Conservation (phyloP, 2,329 filamentous ascomycete genomes). For the Diplodia scrobiculata region DNA sequence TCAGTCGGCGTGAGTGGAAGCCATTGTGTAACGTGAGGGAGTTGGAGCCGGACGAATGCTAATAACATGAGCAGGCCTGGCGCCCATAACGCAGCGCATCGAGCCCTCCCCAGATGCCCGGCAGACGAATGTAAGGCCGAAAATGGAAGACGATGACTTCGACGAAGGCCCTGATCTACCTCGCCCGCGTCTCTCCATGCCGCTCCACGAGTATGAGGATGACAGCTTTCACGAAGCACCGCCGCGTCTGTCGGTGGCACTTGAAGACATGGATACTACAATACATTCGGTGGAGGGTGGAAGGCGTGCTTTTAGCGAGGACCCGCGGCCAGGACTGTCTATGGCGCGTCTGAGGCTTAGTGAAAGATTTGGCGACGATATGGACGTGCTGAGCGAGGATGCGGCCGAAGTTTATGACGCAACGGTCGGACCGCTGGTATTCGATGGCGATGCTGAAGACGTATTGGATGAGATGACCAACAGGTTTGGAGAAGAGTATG, state of each 20-base stretch:
- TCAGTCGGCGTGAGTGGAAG: constrained; percentile 53
- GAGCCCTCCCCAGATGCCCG: constrained; percentile 51
- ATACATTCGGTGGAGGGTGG: constrained; percentile 56
- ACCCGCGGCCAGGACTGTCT: constrained; percentile 49
- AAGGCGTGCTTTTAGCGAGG: constrained; percentile 44
- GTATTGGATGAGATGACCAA: constrained; percentile 40
- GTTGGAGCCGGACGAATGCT: constrained; percentile 33
- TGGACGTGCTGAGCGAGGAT: constrained; percentile 41
- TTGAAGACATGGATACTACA: constrained; percentile 45
- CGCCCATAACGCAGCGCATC: constrained; percentile 51
- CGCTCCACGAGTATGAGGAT: constrained; percentile 49
- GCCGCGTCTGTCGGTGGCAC: constrained; percentile 43
- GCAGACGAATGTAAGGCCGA: constrained; percentile 38
- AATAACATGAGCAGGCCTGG: constrained; percentile 47
- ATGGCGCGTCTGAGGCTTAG: constrained; percentile 50
- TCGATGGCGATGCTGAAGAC: constrained; percentile 40
- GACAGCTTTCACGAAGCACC: constrained; percentile 47
- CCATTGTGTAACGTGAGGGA: too few relatives aligned
- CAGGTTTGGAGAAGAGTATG: constrained; percentile 43
- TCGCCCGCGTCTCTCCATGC: constrained; percentile 47
- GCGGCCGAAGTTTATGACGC: constrained; percentile 45
- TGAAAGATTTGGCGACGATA: constrained; percentile 56
- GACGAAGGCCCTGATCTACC: constrained; percentile 52
- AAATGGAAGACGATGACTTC: constrained; percentile 47
- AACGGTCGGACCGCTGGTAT: constrained; percentile 45